Percentiles rank a stretch among this genome's conserved stretches.
Conservation (phyloP, 495 filamentous ascomycete genomes). For the Polyplosphaeria fusca region DNA sequence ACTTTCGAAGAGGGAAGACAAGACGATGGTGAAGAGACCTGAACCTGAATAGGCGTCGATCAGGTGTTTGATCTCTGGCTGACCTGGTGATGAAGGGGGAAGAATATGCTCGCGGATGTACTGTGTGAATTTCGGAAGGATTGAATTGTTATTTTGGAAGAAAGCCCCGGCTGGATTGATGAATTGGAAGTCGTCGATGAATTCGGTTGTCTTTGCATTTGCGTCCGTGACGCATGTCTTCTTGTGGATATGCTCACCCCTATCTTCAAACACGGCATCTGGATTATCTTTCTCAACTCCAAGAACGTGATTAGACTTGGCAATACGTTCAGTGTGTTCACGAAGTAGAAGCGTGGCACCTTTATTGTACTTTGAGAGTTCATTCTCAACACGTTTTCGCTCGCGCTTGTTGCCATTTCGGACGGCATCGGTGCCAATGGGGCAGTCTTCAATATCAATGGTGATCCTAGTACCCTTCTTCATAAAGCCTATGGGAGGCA, state of each 20-base stretch:
- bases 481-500: conserved; percentile 89
- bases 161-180: conserved; percentile 86
- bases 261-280: conserved; percentile 38
- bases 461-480: conserved; percentile 67
- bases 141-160: conserved; percentile 99
- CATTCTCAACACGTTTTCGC: conserved; percentile 63
- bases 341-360: conserved; percentile 88
- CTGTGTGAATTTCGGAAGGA: conserved; percentile 82
- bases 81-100: conserved; percentile 36
- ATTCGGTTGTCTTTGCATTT: conserved; percentile 78
- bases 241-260: conserved; percentile 58
- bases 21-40: conserved; percentile 93
- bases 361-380: conserved; percentile 67
- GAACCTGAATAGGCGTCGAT: conserved; percentile 97
- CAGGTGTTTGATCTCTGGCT: conserved; percentile 65
- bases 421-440: conserved; percentile 84
- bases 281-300: conserved; percentile 10
- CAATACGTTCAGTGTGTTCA: conserved; percentile 72
- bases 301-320: conserved; percentile 45
- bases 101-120: conserved; percentile 85
- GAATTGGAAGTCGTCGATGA: conserved; percentile 81
- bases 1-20: conserved; percentile 72
- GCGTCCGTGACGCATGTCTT: conserved; percentile 84
- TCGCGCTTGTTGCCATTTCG: conserved; percentile 70
- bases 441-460: conserved; percentile 95